phyloP scores from a whole-genome alignment of 73 alveolate genomes.

The Durusdinium trenchii region DNA sequence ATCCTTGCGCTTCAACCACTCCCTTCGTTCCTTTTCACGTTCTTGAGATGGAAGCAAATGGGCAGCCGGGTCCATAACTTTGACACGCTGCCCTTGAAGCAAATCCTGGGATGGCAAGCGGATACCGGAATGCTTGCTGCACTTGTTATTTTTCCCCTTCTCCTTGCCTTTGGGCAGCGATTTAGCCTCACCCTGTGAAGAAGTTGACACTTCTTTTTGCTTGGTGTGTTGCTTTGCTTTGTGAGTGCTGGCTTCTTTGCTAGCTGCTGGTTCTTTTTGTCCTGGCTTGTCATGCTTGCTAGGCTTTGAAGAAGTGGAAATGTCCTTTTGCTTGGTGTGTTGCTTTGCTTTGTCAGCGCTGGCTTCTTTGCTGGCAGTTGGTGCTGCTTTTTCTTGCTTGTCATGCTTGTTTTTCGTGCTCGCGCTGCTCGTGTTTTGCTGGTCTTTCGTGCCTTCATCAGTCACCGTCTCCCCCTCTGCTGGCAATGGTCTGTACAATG shows the following conservation, averaged over 20 bases:
- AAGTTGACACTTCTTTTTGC: background rate
- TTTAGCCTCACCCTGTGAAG: too few relatives aligned
- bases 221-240: background rate
- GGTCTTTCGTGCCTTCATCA: too few relatives aligned
- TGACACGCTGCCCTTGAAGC: background rate
- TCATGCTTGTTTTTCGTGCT: too few relatives aligned
- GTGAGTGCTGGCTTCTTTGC: background rate
- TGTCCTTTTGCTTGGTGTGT: too few relatives aligned
- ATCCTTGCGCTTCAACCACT: background rate
- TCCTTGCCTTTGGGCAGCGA: too few relatives aligned
- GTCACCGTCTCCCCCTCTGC: background rate
- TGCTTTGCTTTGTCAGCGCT: background rate
- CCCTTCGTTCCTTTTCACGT: background rate
- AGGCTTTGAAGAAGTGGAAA: too few relatives aligned
- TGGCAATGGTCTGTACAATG: slow-evolving; percentile 1
- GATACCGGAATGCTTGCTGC: background rate
- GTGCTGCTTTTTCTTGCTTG: too few relatives aligned
- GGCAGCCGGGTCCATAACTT: background rate
- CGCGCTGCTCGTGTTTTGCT: too few relatives aligned
- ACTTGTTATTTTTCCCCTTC: background rate
- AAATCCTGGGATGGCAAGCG: background rate
- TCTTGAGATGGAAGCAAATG: background rate
- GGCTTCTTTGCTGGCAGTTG: too few relatives aligned
- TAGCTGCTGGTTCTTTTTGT: background rate
- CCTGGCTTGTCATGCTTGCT: too few relatives aligned